These are phyloP conservation scores for Aegilops umbellulata DNA, from an alignment of 176 grass and related monocot species.

Conservation along the genomic window DNA sequence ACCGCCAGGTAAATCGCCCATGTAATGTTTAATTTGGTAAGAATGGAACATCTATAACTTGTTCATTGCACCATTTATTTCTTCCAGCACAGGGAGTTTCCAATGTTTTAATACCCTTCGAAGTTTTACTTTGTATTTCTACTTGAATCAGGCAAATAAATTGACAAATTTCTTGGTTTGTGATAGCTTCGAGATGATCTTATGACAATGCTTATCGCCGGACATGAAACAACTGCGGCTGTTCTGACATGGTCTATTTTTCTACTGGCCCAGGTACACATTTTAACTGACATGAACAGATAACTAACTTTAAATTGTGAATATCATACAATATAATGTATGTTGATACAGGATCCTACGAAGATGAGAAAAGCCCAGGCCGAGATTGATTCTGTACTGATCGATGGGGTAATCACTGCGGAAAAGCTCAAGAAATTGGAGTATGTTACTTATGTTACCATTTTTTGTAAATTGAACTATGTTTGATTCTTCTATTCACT, in stretches of 20 bases:
- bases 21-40: background rate
- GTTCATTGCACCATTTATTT: background rate
- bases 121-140: background rate
- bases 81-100: background rate
- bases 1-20: conserved; percentile 64
- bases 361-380: conserved; percentile 95
- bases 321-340: background rate
- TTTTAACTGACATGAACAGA: background rate
- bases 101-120: background rate
- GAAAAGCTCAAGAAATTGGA: conserved; percentile 71
- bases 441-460: conserved; percentile 51
- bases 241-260: conserved; percentile 94
- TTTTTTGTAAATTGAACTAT: conserved; percentile 20
- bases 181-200: conserved; percentile 93
- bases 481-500: background rate
- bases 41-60: conserved; percentile 2
- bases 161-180: conserved; percentile 25
- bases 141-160: conserved; percentile 5
- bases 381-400: conserved; percentile 85
- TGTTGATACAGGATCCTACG: conserved; percentile 63
- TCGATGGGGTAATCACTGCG: conserved; percentile 44
- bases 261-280: conserved; percentile 74
- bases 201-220: conserved; percentile 99
- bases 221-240: conserved; percentile 98
- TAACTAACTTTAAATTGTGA: background rate